Base-by-base conservation (phyloP, 2,329 filamentous ascomycete species). In the Penicillium griseofulvum region DNA sequence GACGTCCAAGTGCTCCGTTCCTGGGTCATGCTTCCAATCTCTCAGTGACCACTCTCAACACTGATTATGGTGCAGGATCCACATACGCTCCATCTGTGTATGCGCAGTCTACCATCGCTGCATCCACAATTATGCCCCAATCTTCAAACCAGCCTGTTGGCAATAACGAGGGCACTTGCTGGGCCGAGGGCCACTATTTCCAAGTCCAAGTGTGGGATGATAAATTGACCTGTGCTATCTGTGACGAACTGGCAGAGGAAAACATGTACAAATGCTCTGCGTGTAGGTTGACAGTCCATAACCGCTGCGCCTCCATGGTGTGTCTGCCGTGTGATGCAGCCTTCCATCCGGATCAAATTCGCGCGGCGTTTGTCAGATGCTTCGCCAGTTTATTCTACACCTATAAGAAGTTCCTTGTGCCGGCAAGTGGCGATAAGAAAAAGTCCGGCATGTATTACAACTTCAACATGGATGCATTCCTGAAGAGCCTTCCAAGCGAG, bases 1-100 rank as follows among this genome's bases (percentile, higher is more conserved):
- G 83, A 64, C 78, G 76, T 39, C 87, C 89, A 5, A 90, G 84
- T 70, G 77, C 87, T 31, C 90, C 91, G 5, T 91, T 93, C 75
- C 79, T 90, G 34, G 80, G 82, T 46, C 85, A 87, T 70, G 79
- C 81, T 49, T 71, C 71, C 6, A 76, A 73, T 44, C 64, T 74
- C 19, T 78, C 78, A 1, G 76, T 80, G 56, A 78, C 71, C 14
- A 76, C 72, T 2, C 59, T 78, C 46, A 74, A 74, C 57, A 76
- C 73, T 5, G 75, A 76, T 46, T 65, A 70, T 37, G 71, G 52
- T 4, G 39, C 70, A 10, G 64, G 68, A 5, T 79, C 77, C 2
- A 76, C 69, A 5, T 80, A 80, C 62, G 77, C 78, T 5, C 77
- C 78, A 11, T 80, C 78, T 1, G 74, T 76, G 17, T 80, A 80